Evolutionary conservation across 148 eudicot genomes (phyloP), one percentile per base, ranked within the genome.

Genomic region (Diospyros lotus): DNA sequence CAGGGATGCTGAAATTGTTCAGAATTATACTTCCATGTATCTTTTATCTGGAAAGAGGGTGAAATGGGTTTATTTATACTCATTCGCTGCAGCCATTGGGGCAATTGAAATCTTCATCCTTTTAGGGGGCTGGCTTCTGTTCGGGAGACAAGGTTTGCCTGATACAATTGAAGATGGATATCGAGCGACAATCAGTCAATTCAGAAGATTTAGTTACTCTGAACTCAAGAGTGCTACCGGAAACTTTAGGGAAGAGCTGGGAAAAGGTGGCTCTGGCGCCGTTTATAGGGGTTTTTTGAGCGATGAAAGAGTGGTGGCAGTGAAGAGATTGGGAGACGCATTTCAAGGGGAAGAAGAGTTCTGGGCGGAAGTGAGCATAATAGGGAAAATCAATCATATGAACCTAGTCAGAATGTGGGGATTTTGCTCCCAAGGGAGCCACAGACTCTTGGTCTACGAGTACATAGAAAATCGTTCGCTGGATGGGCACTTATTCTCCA

Each of bases 401-500:
- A 91, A 87, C 66, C 63, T 91, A 1, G 88, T 89, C 5, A 79
- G 89, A 73, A 91, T 83, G 84, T 89, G 89, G 89, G 96, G 96
- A 2, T 91, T 85, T 72, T 89, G 92, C 75, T 75, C 88, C 1
- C 86, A 89, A 74, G 50, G 54, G 66, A 85, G 73, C 55, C 87
- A 86, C 39, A 71, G 88, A 44, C 75, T 89, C 40, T 67, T 89
- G 42, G 96, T 89, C 5, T 88, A 87, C 39, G 96, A 91, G 72
- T 84, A 79, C 39, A 15, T 87, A 0, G 82, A 85, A 55, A 91
- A 87, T 11, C 76, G 85, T 12, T 91, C 91, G 1, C 72, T 89
- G 50, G 88, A 87, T 66, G 78, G 63, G 67, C 90, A 86, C 65
- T 45, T 89, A 43, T 89, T 89, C 58, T 73, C 82, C 0, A 50